These are phyloP conservation scores for Neonectria coccinea DNA, from an alignment of 2,329 filamentous ascomycete genomes.

Conservation along the genomic window DNA sequence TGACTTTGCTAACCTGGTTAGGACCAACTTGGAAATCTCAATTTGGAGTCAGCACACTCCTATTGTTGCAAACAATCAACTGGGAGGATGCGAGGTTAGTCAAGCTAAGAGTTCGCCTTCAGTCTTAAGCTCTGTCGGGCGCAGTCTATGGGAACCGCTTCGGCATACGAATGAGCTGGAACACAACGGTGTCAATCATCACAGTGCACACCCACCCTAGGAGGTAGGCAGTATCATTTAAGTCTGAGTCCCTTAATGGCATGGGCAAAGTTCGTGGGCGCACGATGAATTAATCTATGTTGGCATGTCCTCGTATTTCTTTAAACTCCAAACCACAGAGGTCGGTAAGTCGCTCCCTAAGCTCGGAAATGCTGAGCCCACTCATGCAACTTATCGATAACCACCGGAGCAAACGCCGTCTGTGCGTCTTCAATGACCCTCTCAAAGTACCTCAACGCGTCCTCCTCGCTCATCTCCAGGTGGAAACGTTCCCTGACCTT, in stretches of 20 bases:
- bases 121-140: slow-evolving; percentile 13
- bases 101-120: background rate
- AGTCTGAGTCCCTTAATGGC: background rate
- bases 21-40: background rate
- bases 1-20: background rate
- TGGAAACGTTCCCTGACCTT: slow-evolving; percentile 97
- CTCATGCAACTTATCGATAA: slow-evolving; percentile 95
- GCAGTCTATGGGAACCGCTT: background rate
- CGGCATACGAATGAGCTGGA: background rate
- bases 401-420: slow-evolving; percentile 88
- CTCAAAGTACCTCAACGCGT: slow-evolving; percentile 89
- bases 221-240: too few relatives aligned
- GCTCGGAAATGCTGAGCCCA: slow-evolving; percentile 91
- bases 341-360: slow-evolving; percentile 50
- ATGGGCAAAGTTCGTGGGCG: background rate
- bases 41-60: background rate
- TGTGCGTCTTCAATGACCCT: slow-evolving; percentile 91
- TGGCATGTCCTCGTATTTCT: background rate
- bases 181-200: background rate
- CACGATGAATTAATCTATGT: background rate
- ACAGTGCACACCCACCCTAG: background rate
- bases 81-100: background rate
- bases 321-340: slow-evolving; percentile 6
- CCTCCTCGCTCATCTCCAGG: slow-evolving; percentile 90
- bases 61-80: background rate